A percentile compares a stretch with the other conserved stretches of the same genome.
These are phyloP conservation scores for Puccinia novopanici DNA, from an alignment of 1,284 basidiomycete genomes.

Conservation along the genomic window DNA sequence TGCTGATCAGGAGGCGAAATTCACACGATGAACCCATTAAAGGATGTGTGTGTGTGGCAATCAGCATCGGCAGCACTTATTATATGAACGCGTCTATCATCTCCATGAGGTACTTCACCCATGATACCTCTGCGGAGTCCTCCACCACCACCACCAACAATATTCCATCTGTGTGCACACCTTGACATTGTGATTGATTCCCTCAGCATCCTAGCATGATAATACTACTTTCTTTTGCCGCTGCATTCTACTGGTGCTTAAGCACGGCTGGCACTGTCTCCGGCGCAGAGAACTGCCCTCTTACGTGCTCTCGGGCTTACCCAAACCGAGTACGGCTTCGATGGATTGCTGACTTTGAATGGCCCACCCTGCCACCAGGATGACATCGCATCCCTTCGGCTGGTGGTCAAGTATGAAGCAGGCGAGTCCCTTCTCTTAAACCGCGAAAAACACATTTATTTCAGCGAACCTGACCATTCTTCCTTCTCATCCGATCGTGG, in stretches of 20 bases:
- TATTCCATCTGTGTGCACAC: too few relatives aligned
- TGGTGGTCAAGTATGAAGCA: conserved; percentile 10
- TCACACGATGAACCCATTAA: too few relatives aligned
- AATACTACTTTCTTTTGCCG: not conserved
- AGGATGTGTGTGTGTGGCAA: too few relatives aligned
- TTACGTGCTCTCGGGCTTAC: conserved; percentile 1
- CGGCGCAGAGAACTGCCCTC: conserved; percentile 14
- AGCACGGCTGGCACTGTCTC: not conserved
- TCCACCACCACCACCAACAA: too few relatives aligned
- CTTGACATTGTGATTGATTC: too few relatives aligned
- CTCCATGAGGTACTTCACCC: too few relatives aligned
- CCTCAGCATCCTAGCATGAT: not conserved
- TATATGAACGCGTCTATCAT: too few relatives aligned
- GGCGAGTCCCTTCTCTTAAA: not conserved
- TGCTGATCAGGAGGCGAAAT: too few relatives aligned
- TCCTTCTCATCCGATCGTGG: not conserved
- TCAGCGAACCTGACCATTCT: not conserved
- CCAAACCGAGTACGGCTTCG: not conserved
- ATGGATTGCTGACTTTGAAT: conserved; percentile 6
- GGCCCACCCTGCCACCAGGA: not conserved
- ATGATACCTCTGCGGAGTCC: too few relatives aligned
- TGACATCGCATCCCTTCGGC: conserved; percentile 2
- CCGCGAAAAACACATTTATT: not conserved
- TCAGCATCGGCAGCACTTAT: too few relatives aligned
- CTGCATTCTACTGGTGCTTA: not conserved